Base-by-base conservation (phyloP, 768 basidiomycete species). In the Tricholomella constricta region DNA sequence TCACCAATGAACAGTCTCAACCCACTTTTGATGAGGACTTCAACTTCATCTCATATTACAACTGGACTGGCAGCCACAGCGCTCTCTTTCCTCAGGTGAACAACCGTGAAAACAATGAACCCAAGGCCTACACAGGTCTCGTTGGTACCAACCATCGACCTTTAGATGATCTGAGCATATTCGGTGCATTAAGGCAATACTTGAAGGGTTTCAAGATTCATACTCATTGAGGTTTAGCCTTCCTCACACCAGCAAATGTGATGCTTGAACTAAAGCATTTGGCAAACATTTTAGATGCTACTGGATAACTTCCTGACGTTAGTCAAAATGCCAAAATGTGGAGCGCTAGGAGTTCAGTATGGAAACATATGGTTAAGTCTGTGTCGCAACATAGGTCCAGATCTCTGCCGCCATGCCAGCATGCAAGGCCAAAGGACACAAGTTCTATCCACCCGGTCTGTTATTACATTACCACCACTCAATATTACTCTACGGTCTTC, bases 111-210 rank as follows among this genome's bases (percentile, higher is more conserved):
- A 89, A 87, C 57, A 85, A 85, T 6, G 89, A 91, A 64, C 89
- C 86, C 0, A 89, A 86, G 62, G 83, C 78, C 7, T 86, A 81
- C 60, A 89, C 86, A 2, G 89, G 89, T 27, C 72, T 87, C 54
- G 84, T 91, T 14, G 88, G 87, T 23, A 91, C 89, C 1, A 84
- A 85, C 58, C 86, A 89, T 63, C 74, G 88, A 51, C 89, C 89
- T 11, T 88, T 86, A 0, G 89, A 91, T 63, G 89, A 91, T 63
- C 65, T 89, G 36, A 85, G 82, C 57, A 69, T 78, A 23, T 91
- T 83, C 58, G 83, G 87, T 85, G 55, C 57, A 67, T 32, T 71
- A 61, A 29, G 23, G 6, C 3, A 45, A 23, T n/a, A n/a, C n/a
- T 19, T n/a, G 51, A 14, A 19, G 2, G 22, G 32, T 29, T 7